Evolutionary conservation across 371 early-diverging fungal genomes (phyloP).

Genomic region (Rhizopus sp.): DNA sequence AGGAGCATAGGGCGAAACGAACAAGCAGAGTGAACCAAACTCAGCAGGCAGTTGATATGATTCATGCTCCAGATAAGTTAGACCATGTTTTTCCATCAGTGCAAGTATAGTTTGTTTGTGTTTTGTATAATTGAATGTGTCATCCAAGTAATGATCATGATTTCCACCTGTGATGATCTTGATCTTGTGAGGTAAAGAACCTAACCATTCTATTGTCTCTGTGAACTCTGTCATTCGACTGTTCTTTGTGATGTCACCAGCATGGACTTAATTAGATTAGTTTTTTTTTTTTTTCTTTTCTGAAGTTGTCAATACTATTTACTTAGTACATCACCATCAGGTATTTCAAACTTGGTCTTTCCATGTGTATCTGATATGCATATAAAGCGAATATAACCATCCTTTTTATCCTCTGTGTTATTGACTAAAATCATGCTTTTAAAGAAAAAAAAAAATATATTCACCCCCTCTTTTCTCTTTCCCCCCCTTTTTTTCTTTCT

Average conservation of each 20-base stretch:
- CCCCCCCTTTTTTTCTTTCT: not conserved
- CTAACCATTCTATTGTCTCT: slow-evolving; percentile 37
- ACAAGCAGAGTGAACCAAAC: slow-evolving; percentile 40
- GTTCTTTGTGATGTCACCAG: slow-evolving; percentile 46
- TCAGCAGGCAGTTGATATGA: slow-evolving; percentile 32
- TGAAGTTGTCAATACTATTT: slow-evolving; percentile 3
- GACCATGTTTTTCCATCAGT: slow-evolving; percentile 26
- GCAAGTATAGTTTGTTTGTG: slow-evolving; percentile 25
- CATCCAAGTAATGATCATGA: slow-evolving; percentile 50
- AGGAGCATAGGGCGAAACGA: slow-evolving; percentile 59
- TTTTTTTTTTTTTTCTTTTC: no score
- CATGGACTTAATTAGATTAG: slow-evolving; percentile 35
- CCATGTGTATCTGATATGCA: slow-evolving; percentile 57
- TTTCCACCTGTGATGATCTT: slow-evolving; percentile 60
- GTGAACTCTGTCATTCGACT: slow-evolving; percentile 31
- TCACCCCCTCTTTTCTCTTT: not conserved
- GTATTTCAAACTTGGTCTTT: slow-evolving; percentile 33
- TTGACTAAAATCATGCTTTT: slow-evolving; percentile 9
- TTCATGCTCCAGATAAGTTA: slow-evolving; percentile 55
- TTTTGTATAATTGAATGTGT: slow-evolving; percentile 11
- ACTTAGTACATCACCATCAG: slow-evolving; percentile 51
- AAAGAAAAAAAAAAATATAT: slow-evolving; percentile 8
- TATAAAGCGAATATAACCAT: slow-evolving; percentile 33
- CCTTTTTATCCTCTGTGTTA: not conserved
- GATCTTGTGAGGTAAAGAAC: slow-evolving; percentile 40